Base-by-base conservation (phyloP, 2,329 filamentous ascomycete species). In the Tympanopsis confertula region DNA sequence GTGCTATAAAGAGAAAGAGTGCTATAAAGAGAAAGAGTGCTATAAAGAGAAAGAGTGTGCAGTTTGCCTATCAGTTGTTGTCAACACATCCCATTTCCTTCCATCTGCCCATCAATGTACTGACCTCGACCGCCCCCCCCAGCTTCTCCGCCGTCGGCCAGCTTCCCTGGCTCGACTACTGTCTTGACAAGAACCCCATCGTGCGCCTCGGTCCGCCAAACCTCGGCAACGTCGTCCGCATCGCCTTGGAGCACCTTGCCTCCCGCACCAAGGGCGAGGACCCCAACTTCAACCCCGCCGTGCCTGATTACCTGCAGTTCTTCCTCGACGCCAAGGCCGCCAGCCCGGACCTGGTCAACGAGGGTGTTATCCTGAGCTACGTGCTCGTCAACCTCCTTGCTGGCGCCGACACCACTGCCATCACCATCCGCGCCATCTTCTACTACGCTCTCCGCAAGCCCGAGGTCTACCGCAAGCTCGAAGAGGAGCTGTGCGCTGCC, bases 401-500 rank as follows among this genome's bases (percentile, higher is more conserved):
- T 5, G 58, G 58, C 4, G 53, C 53, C 2, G 58, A 62, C 39
- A 60, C 58, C 0, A 62, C 57, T 2, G 53, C 57, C 3, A 54
- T 53, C 19, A 51, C 52, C 3, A 45, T 59, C 37, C 50, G 52
- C 3, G 50, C 56, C 4, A 38, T 56, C 5, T 43, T 65, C 10
- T 66, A 61, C 45, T 49, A 57, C 39, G 48, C 58, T 13, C 50
- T 63, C 28, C 55, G 52, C 35, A 44, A 56, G 40, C 54, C 54
- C 1, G 20, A 30, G 1, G 45, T 50, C 14, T 46, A 45, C 13
- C 50, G 42, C 37, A 47, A 51, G 5, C 46, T 55, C 4, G 54
- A 55, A n/a, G 26, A 45, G 1, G 66, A 70, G 42, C 49, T 71
- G 18, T 50, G 61, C 32, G 45, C 39, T 2, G 53, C 55, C 7